phyloP scores from a whole-genome alignment of 2,329 filamentous ascomycete genomes.

The Biscogniauxia mediterranea region DNA sequence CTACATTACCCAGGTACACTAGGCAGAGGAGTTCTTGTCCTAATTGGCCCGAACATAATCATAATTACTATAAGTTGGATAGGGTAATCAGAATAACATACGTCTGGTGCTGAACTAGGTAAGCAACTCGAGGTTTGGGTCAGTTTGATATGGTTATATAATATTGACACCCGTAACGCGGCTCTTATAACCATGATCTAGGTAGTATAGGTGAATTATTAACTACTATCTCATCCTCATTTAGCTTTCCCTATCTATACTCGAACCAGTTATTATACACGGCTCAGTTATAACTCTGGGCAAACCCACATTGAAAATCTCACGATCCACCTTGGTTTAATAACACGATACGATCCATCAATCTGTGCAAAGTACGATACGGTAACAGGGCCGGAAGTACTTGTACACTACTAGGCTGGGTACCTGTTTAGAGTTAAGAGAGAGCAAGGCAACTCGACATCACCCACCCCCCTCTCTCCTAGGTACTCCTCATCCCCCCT shows the following conservation, averaged over 20 bases:
- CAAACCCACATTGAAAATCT: background rate
- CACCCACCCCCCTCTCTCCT: too few species aligned
- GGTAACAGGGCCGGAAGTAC: background rate
- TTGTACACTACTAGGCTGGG: background rate
- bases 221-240: background rate
- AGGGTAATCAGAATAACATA: background rate
- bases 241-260: background rate
- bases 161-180: background rate
- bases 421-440: slow-evolving; percentile 16
- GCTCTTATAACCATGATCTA: background rate
- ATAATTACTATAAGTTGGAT: background rate
- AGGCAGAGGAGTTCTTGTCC: background rate
- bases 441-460: background rate
- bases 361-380: slow-evolving; percentile 2
- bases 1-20: background rate
- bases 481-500: too few species aligned
- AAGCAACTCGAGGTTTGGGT: background rate
- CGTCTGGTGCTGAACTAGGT: background rate
- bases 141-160: background rate
- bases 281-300: background rate
- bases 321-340: background rate
- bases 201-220: background rate
- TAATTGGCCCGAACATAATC: background rate
- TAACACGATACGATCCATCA: background rate
- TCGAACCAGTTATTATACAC: background rate